Evolutionary conservation across 2,329 filamentous ascomycete species (phyloP), one percentile per base, ranked within the genome.

Genomic region (Alternaria consortialis): DNA sequence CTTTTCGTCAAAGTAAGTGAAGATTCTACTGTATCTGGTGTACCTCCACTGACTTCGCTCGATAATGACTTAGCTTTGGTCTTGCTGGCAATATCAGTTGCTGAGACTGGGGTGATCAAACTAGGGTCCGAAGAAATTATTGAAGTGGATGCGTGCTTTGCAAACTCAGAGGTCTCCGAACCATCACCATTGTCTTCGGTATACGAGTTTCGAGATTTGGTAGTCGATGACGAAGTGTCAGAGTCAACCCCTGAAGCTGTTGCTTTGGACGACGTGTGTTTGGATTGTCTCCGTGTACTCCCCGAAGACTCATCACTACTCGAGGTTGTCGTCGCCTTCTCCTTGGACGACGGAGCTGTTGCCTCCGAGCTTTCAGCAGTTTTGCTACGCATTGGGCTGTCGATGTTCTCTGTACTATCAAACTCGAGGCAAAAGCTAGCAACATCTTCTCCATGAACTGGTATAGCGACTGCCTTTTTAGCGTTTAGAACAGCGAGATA

Each of bases 361-460:
- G 31, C 29, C 4, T 15, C 6, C 15, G 1, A 3, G 13, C 5
- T 34, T 0, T 4, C 27, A 13, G 51, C 1, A 3, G 0, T 15
- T 25, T 29, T 36, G 4, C 36, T 15, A 20, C 27, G n/a, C 15
- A 1, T 7, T 11, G 25, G 1, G 11, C 17, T 8, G 12, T 27
- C 12, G 4, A 6, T 3, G 5, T 31, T 3, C 39, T 60, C 44
- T n/a, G 12, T 40, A 2, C 29, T 31, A 8, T 31, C 42, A 9
- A 37, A 50, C 7, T 27, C 13, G 20, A 27, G 20, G 8, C 56
- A 63, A 11, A 60, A 56, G 8, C 37, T 12, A 11, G 31, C 25
- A 20, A 51, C 60, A n/a, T 8, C 17, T 8, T 52, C 42, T 37
- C 43, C 36, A 7, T 39, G 60, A 7, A 63, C 23, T 4, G 52